Evolutionary conservation across 495 filamentous ascomycete species (phyloP), one percentile per base, ranked within the genome.

Genomic region (Penicillium angulare): DNA sequence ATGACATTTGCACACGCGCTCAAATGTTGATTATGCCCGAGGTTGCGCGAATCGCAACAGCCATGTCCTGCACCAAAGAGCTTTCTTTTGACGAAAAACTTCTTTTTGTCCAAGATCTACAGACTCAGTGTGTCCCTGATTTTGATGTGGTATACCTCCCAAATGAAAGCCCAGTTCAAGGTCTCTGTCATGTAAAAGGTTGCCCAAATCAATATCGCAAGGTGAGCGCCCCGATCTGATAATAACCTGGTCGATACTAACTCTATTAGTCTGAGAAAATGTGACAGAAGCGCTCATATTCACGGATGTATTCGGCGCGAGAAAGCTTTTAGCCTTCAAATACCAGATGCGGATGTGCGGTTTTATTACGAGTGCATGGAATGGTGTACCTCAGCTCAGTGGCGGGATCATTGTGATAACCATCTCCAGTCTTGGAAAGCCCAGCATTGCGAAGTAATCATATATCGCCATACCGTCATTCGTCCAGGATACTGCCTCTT

Each of bases 71-170:
- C 43, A n/a, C 34, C 15, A 40, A 43, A 15, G 52, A 50, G 54
- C 57, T 55, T 23, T 55, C 45, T 15, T 48, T 53, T 42, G 9
- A 60, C 41, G 32, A 60, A 50, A 60, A 46, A 27, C 61, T 64
- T 26, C 44, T 64, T 40, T 58, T 60, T 13, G 50, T 49, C 41
- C 17, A 55, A 17, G 39, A 63, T 26, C 40, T 63, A 41, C 41
- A 53, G 38, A 49, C 23, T 24, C 26, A 61, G 13, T 64, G 41
- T 55, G 22, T 17, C 26, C 39, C 35, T 24, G 52, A 64, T 47
- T 59, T 54, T 38, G 51, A 53, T 29, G 47, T 64, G 18, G 45
- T 54, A 44, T 64, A 61, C 38, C 54, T 61, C 39, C 57, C 45
- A 15, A 22, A 22, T 10, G 53, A 56, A 51, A 57, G 47, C 36